These are phyloP conservation scores for Phytophthora cryptogea DNA, from an alignment of 352 stramenopile genomes.

Conservation along the genomic window DNA sequence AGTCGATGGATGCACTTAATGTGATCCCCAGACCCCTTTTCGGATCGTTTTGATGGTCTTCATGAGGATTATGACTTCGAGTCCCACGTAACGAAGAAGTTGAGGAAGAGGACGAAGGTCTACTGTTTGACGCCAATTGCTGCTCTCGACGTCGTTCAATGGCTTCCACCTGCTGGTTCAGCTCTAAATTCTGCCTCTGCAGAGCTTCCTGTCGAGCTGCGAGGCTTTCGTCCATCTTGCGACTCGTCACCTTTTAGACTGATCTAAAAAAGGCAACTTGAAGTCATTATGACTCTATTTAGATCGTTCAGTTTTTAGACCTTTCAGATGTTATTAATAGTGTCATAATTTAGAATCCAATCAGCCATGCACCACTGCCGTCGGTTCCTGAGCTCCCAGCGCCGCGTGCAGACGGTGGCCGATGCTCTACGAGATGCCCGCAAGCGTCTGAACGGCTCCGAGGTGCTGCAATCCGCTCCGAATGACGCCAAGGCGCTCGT, in stretches of 20 bases:
- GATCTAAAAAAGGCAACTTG: background rate
- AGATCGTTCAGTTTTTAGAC: background rate
- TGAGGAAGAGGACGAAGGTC: constrained; percentile 22
- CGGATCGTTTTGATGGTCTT: constrained; percentile 4
- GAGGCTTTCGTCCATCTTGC: constrained; percentile 64
- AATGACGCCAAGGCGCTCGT: constrained; percentile 65
- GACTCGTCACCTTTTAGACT: constrained; percentile 12
- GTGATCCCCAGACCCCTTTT: constrained; percentile 43
- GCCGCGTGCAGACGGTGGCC: constrained; percentile 21
- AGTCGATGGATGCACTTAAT: constrained; percentile 63
- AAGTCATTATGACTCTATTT: background rate
- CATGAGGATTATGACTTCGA: constrained; percentile 6
- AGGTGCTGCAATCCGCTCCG: constrained; percentile 2
- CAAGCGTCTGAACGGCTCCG: constrained; percentile 22
- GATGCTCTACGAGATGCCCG: constrained; percentile 31
- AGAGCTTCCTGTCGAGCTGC: constrained; percentile 60
- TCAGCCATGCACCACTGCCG: background rate
- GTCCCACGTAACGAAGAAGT: constrained; percentile 18
- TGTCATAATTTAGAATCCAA: background rate
- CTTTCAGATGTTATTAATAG: no score
- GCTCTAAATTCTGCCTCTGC: constrained; percentile 61
- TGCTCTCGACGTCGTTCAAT: constrained; percentile 67
- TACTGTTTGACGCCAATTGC: constrained; percentile 32
- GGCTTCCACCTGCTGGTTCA: constrained; percentile 68
- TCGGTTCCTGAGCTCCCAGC: background rate